Evolutionary conservation across 2,329 filamentous ascomycete genomes (phyloP), one percentile per base, ranked within the genome.

Genomic region (Stemphylium lycopersici): DNA sequence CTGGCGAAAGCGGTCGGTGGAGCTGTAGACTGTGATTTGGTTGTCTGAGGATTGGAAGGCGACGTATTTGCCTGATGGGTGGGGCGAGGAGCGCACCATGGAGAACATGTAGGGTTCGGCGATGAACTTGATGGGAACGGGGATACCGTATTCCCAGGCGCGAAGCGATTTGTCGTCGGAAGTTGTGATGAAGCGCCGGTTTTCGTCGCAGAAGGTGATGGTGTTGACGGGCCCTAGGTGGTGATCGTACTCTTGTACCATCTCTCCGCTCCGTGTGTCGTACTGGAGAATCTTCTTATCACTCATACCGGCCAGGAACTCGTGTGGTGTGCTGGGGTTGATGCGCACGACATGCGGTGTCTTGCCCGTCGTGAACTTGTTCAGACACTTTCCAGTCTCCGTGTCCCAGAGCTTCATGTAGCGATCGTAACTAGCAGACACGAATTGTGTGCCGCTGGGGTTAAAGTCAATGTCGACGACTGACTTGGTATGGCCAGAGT

Each of bases 201-300:
- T 91, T 55, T 96, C 88, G 74, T 99, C 95, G 63, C 96, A 91
- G 76, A 98, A 99, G 4, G 91, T 95, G 63, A 99, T 91, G 8
- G 95, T 98, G 79, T 99, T 99, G 80, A 99, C 89, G 20, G 95
- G 91, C n/a, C 92, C 95, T 58, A 99, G 80, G 75, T 99, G 95
- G 76, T 99, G 95, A 72, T 99, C 93, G 78, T 99, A 99, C 79
- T 98, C 95, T 72, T 99, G 96, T 11, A 96, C 90, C 54, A 95
- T 83, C 67, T 96, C 87, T 63, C 86, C 86, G 6, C 88, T 87
- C 24, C 96, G 86, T 2, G 88, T 93, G 76, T 99, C 95, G 76
- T 96, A 99, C 72, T 99, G 95, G 37, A 99, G 84, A 65, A 99
- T 99, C 81, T 97, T 97, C 82, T 99, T 99, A 77, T 99, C 93